Evolutionary conservation across 116 monocot species (phyloP).

Genomic region (Zostera marina): DNA sequence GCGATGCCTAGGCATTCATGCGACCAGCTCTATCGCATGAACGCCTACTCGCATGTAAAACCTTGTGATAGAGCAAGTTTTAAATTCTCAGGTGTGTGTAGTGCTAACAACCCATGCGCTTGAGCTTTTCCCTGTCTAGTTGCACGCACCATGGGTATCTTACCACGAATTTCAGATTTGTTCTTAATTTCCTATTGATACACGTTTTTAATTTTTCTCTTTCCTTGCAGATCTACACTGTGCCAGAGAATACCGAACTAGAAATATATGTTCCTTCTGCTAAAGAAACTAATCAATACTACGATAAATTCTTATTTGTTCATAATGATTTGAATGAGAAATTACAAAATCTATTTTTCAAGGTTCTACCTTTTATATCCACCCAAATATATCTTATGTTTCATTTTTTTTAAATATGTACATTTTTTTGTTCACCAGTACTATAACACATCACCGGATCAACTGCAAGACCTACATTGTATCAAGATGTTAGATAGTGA

Average conservation of each 20-base stretch:
- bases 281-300: conserved; percentile 48
- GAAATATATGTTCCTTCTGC: conserved; percentile 43
- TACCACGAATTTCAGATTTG: neutral
- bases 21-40: no score
- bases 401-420: neutral
- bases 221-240: conserved; percentile 50
- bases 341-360: conserved; percentile 22
- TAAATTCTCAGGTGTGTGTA: no score
- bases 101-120: no score
- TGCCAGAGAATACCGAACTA: conserved; percentile 55
- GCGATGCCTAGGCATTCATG: no score
- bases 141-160: no score
- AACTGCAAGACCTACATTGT: conserved; percentile 15
- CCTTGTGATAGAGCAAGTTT: no score
- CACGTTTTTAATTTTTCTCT: neutral
- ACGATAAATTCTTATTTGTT: conserved; percentile 21
- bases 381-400: neutral
- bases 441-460: conserved; percentile 30
- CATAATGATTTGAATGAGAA: conserved; percentile 34
- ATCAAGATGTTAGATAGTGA: conserved; percentile 24
- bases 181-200: neutral
- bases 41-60: no score
- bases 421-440: conserved; percentile 31
- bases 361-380: conserved; percentile 19
- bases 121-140: no score